Base-by-base conservation (phyloP, 192 early-diverging fungal species). In the Pilobolus umbonatus region DNA sequence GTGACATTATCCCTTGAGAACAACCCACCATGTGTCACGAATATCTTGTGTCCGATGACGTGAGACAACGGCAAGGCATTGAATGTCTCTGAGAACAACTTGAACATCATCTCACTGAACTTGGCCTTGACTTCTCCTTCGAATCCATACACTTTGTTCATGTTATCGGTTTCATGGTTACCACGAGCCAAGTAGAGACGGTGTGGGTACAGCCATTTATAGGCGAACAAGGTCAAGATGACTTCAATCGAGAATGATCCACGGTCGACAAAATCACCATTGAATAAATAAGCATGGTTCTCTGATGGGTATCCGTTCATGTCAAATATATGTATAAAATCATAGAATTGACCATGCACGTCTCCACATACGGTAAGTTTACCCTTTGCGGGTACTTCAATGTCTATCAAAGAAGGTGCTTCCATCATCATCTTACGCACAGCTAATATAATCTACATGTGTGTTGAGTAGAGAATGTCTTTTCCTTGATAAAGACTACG, bases 131-230 rank as follows among this genome's bases (percentile, higher is more conserved):
- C 91, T 70, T 99, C 97, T 39, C 96, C 97, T 73, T 99, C 94
- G 57, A 99, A 98, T 14, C 97, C 97, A 67, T 99, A 99, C 35
- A 96, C 88, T 75, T 94, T 91, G 79, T 99, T 99, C 97, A 99
- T 98, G 68, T 93, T 89, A 57, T 92, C 88, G 0, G 94, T 91
- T 69, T 99, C 97, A 73, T 99, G 97, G 75, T 99, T 99, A 29
- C 97, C 97, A 49, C 97, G 87, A 32, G 88, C 87, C 52, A 99
- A 67, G 72, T 85, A 92, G 53, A 99, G 74, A 19, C 73, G 64
- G 12, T 89, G 72, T 14, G 97, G 97, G 61, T 94, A 94, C 52
- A 97, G 68, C 62, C 85, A 78, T 72, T 97, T 96, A 76, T 87
- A 93, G 10, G 94, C 83, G 46, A 95, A 86, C 49, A 99, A 83